A percentile compares a stretch with the other conserved stretches of the same genome.
Evolutionary conservation across 805 yeast genomes (phyloP).

Genomic region (Wickerhamomyces hampshirensis): DNA sequence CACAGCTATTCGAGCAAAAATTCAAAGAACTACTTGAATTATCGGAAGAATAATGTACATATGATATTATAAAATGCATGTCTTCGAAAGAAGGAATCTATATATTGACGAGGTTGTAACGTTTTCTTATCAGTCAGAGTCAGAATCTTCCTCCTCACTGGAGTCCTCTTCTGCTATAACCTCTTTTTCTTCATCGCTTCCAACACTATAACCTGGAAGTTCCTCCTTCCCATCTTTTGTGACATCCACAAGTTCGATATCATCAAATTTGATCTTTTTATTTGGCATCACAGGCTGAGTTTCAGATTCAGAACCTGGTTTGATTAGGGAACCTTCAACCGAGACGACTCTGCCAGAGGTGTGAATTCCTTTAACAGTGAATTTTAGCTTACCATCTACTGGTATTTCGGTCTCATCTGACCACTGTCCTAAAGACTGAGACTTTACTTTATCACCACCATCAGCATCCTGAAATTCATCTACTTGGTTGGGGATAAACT

Average conservation of each 20-base stretch:
- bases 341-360: slow-evolving; percentile 79
- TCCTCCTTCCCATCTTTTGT: slow-evolving; percentile 11
- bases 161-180: slow-evolving; percentile 25
- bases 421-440: slow-evolving; percentile 71
- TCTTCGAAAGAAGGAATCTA: too few species aligned
- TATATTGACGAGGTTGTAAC: not conserved
- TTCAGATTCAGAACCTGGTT: slow-evolving; percentile 40
- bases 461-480: slow-evolving; percentile 42
- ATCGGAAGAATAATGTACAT: slow-evolving; percentile 5
- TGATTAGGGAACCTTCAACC: slow-evolving; percentile 74
- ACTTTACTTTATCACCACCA: slow-evolving; percentile 15
- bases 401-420: slow-evolving; percentile 66
- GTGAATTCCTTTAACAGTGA: slow-evolving; percentile 67
- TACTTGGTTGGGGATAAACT: slow-evolving; percentile 72
- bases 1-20: slow-evolving; percentile 29
- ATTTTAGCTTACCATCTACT: slow-evolving; percentile 77
- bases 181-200: slow-evolving; percentile 17
- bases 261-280: slow-evolving; percentile 47
- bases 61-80: slow-evolving; percentile 2
- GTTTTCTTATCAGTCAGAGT: slow-evolving; percentile 15
- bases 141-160: slow-evolving; percentile 24
- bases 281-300: slow-evolving; percentile 47
- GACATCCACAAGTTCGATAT: slow-evolving; percentile 31
- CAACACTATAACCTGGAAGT: slow-evolving; percentile 16
- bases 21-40: slow-evolving; percentile 25